Percentiles rank a stretch among this genome's conserved stretches.
Evolutionary conservation across 768 basidiomycete genomes (phyloP).

Genomic region (Pholiota conissans): DNA sequence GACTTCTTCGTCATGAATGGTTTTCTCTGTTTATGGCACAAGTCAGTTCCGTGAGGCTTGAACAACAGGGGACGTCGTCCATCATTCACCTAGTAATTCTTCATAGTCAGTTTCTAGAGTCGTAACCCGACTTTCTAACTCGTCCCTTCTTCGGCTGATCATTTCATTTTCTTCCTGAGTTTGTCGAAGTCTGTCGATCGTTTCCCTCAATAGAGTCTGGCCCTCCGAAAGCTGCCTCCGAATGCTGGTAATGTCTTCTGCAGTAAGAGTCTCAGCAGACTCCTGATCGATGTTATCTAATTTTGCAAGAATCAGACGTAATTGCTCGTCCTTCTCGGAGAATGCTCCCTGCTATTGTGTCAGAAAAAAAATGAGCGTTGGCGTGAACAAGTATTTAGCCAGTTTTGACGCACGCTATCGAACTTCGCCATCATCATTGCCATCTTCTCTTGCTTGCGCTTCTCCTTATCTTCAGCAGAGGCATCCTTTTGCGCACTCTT

Average conservation of each 20-base stretch:
- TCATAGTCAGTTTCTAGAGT: constrained; percentile 93
- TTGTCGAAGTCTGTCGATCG: constrained; percentile 85
- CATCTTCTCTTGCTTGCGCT: constrained; percentile 99
- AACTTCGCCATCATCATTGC: constrained; percentile 99
- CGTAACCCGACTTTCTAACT: constrained; percentile 80
- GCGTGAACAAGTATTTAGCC: neutral
- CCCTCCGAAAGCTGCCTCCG: constrained; percentile 88
- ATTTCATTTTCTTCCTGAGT: constrained; percentile 93
- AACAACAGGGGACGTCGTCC: neutral
- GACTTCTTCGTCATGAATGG: constrained; percentile 85
- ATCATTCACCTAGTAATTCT: constrained; percentile 85
- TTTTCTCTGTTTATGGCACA: constrained; percentile 66
- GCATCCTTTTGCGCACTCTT: constrained; percentile 83
- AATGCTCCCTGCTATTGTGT: constrained; percentile 78
- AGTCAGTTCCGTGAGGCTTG: too few relatives aligned
- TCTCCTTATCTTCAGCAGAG: constrained; percentile 95
- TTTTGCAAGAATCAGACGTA: constrained; percentile 81
- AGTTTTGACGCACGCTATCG: constrained; percentile 71
- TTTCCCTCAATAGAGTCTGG: constrained; percentile 82
- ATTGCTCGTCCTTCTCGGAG: constrained; percentile 93
- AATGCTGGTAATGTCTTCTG: constrained; percentile 80
- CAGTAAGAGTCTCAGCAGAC: constrained; percentile 58
- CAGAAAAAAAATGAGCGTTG: constrained; percentile 12
- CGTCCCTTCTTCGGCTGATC: constrained; percentile 77
- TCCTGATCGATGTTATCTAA: constrained; percentile 72